A percentile compares a stretch with the other conserved stretches of the same genome.
Evolutionary conservation across 1,139 yeast genomes (phyloP).

Genomic region (Pichia sp.): DNA sequence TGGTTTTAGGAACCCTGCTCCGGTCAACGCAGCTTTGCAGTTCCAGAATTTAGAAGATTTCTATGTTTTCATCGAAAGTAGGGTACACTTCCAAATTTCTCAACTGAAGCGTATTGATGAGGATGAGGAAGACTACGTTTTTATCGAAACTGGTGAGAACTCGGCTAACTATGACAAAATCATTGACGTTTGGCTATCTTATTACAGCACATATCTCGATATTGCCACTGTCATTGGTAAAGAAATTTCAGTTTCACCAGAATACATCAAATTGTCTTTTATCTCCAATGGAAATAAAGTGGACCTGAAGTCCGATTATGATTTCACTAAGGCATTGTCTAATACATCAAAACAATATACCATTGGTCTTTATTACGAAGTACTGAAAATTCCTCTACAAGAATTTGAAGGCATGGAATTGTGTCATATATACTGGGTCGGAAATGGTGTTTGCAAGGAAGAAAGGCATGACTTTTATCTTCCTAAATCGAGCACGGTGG

Average conservation of each 20-base stretch:
- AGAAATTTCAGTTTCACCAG: conserved; percentile 52
- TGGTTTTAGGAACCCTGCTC: conserved; percentile 39
- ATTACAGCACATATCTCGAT: conserved; percentile 53
- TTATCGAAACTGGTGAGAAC: conserved; percentile 19
- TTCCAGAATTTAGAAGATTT: conserved; percentile 41
- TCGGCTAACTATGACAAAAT: conserved; percentile 14
- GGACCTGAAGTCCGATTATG: conserved; percentile 34
- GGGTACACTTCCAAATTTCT: conserved; percentile 56
- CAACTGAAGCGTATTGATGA: conserved; percentile 40
- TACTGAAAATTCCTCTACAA: conserved; percentile 65
- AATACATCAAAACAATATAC: conserved; percentile 38
- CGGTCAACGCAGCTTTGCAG: conserved; percentile 6
- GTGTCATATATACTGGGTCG: conserved; percentile 61
- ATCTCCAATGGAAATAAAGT: conserved; percentile 26
- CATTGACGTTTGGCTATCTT: conserved; percentile 67
- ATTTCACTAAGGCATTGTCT: conserved; percentile 49
- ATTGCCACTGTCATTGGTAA: conserved; percentile 58
- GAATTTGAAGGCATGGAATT: conserved; percentile 75
- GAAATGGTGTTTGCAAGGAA: conserved; percentile 56
- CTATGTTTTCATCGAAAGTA: conserved; percentile 61
- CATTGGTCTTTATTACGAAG: conserved; percentile 46
- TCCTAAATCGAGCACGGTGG: conserved; percentile 55
- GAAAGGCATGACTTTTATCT: conserved; percentile 69
- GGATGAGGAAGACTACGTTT: conserved; percentile 21
- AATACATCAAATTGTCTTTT: conserved; percentile 61